Conservation (phyloP, 1,284 basidiomycete species). For the Cerioporus squamosus region DNA sequence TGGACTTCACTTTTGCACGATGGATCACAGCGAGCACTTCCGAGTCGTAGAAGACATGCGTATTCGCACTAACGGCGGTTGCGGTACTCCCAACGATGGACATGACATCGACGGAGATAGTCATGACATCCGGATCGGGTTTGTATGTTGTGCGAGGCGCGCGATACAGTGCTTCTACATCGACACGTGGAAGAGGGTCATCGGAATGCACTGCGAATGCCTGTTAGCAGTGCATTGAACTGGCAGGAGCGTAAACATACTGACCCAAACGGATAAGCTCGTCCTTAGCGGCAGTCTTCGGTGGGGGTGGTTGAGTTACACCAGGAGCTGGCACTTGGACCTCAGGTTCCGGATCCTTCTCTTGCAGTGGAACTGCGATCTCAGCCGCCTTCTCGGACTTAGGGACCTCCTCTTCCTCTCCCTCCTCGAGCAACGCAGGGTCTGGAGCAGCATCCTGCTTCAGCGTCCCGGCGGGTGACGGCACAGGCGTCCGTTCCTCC, state of each 20-base stretch:
- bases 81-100: constrained; percentile 55
- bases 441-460: constrained; percentile 39
- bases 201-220: constrained; percentile 43
- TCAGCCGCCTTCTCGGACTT: not conserved
- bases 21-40: constrained; percentile 72
- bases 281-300: constrained; percentile 4
- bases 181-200: constrained; percentile 51
- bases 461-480: constrained; percentile 59
- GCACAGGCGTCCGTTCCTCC: constrained; percentile 68
- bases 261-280: constrained; percentile 17
- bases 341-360: not conserved
- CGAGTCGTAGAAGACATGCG: constrained; percentile 69
- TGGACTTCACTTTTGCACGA: constrained; percentile 64
- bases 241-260: not conserved
- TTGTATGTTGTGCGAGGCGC: constrained; percentile 28
- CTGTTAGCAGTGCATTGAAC: not conserved
- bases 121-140: constrained; percentile 47
- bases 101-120: constrained; percentile 74
- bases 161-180: constrained; percentile 51
- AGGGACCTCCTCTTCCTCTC: constrained; percentile 9
- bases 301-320: constrained; percentile 3
- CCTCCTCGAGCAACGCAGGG: constrained; percentile 1
- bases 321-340: not conserved
- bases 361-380: not conserved
- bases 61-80: constrained; percentile 45